Evolutionary conservation across 441 rosid genomes (phyloP).

Genomic region (Populus hybrid): DNA sequence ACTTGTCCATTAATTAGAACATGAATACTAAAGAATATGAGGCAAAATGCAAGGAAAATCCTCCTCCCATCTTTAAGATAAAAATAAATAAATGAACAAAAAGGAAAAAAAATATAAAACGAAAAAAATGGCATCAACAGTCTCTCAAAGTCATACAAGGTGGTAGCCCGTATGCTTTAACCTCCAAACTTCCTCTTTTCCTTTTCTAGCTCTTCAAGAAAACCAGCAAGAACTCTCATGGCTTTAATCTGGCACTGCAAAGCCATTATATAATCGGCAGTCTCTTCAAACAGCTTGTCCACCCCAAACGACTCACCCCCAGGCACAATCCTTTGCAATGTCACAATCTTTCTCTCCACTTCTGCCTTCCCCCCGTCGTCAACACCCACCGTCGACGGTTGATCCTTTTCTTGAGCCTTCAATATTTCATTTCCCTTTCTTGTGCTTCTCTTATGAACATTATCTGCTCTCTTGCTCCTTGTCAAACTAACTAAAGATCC

Average conservation of each 20-base stretch:
- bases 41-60: background rate
- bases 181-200: constrained; percentile 56
- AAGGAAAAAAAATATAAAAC: background rate
- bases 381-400: background rate
- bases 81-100: background rate
- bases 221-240: constrained; percentile 44
- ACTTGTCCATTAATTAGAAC: no score
- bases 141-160: background rate
- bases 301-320: constrained; percentile 54
- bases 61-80: background rate
- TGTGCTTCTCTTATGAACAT: background rate
- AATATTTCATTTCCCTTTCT: constrained; percentile 23
- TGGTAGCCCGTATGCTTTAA: constrained; percentile 16
- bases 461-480: background rate
- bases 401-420: constrained; percentile 1
- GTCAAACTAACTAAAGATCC: constrained; percentile 25
- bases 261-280: constrained; percentile 59
- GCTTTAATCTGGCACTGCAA: constrained; percentile 59
- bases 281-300: constrained; percentile 61
- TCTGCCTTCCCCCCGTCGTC: constrained; percentile 35
- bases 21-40: no score
- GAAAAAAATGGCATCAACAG: background rate
- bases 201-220: constrained; percentile 49
- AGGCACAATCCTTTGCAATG: constrained; percentile 69
- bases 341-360: constrained; percentile 52